Percentiles rank a stretch among this genome's conserved stretches.
Evolutionary conservation across 495 filamentous ascomycete species (phyloP).

Genomic region (Talaromyces liani): DNA sequence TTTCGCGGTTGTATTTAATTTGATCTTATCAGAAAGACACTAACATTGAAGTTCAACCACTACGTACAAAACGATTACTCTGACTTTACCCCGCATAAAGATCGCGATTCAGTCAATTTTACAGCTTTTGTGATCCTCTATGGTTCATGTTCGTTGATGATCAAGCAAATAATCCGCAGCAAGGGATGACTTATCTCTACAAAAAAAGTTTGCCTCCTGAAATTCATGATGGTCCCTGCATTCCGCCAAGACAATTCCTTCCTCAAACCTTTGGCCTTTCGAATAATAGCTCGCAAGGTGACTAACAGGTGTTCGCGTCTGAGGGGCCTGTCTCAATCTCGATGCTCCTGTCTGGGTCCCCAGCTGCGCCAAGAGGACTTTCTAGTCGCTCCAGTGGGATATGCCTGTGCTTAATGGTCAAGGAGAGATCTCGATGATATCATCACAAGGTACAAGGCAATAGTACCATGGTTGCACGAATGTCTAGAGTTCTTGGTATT

Average conservation of each 20-base stretch:
- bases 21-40: not conserved
- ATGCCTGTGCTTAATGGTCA: not conserved
- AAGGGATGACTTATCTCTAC: not conserved
- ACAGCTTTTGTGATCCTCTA: not conserved
- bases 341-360: not conserved
- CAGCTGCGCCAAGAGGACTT: not conserved
- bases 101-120: not conserved
- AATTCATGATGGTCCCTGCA: constrained; percentile 1
- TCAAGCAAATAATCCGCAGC: constrained; percentile 1
- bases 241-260: not conserved
- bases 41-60: not conserved
- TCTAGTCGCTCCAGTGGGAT: not conserved
- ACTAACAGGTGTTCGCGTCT: not conserved
- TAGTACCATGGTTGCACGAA: not conserved
- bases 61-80: not conserved
- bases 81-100: not conserved
- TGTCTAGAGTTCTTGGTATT: constrained; percentile 1
- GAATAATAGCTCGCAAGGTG: not conserved
- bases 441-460: not conserved
- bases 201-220: not conserved
- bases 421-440: not conserved
- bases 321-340: not conserved
- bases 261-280: not conserved
- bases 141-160: not conserved
- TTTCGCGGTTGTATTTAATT: not conserved